Percentiles rank a stretch among this genome's conserved stretches.
Conservation (phyloP, 768 basidiomycete genomes). For the Boletellus emodensis region DNA sequence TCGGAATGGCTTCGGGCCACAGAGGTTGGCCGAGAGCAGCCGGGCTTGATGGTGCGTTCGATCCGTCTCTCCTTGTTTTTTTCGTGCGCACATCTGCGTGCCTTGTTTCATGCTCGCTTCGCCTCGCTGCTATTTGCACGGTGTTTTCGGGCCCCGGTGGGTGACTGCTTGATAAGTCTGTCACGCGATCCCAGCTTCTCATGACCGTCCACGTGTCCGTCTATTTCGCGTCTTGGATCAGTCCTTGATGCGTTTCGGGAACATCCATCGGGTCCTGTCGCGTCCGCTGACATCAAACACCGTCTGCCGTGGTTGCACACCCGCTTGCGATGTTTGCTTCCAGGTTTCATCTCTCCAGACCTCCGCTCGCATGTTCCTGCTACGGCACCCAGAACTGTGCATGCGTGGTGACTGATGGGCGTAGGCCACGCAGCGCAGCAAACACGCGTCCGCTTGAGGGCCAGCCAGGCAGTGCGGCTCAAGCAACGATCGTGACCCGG, state of each 20-base stretch:
- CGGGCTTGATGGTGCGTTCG: constrained; percentile 27
- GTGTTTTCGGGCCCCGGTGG: constrained; percentile 11
- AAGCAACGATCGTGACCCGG: constrained; percentile 19
- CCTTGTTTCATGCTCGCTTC: constrained; percentile 8
- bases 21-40: constrained; percentile 27
- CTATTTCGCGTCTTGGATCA: constrained; percentile 2
- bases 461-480: constrained; percentile 13
- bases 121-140: constrained; percentile 5
- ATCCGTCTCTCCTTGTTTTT: constrained; percentile 5
- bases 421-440: constrained; percentile 20
- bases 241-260: constrained; percentile 1
- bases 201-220: constrained; percentile 3
- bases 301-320: constrained; percentile 3
- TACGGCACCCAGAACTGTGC: constrained; percentile 26
- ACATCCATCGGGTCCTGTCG: constrained; percentile 1
- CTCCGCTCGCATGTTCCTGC: constrained; percentile 20
- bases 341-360: constrained; percentile 16
- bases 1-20: constrained; percentile 32
- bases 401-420: constrained; percentile 30
- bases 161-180: constrained; percentile 1
- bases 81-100: not conserved
- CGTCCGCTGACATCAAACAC: constrained; percentile 5
- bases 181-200: constrained; percentile 5
- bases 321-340: constrained; percentile 10
- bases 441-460: constrained; percentile 13